Conservation (phyloP, 768 basidiomycete species). For the Arthromyces matolae region DNA sequence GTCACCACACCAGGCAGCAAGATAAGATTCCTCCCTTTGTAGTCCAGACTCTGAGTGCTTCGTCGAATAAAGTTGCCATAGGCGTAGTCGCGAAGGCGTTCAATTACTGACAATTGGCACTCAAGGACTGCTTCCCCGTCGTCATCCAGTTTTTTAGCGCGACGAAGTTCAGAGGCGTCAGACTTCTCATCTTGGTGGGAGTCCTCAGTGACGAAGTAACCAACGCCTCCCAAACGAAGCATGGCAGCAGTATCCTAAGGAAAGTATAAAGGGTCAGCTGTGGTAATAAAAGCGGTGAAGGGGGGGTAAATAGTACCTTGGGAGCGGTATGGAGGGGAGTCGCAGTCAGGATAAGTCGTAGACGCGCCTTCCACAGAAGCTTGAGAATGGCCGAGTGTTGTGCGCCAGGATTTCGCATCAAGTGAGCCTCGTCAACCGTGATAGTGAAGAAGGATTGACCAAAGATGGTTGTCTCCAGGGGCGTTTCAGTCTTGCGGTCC, state of each 20-base stretch:
- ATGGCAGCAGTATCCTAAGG: slow-evolving; percentile 25
- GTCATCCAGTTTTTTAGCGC: slow-evolving; percentile 13
- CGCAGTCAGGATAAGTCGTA: slow-evolving; percentile 18
- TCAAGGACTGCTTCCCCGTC: slow-evolving; percentile 1
- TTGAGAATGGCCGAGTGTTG: slow-evolving; percentile 14
- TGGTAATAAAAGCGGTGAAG: neutral
- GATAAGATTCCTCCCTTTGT: neutral
- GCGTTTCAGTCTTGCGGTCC: neutral
- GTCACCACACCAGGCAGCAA: slow-evolving; percentile 4
- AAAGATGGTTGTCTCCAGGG: slow-evolving; percentile 12
- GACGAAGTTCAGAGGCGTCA: slow-evolving; percentile 4
- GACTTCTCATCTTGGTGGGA: slow-evolving; percentile 21
- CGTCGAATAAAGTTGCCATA: slow-evolving; percentile 8
- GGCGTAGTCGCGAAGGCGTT: slow-evolving; percentile 7
- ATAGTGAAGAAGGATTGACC: slow-evolving; percentile 14
- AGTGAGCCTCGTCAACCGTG: slow-evolving; percentile 23
- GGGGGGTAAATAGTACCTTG: slow-evolving; percentile 17
- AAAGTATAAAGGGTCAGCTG: neutral
- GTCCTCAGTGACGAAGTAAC: slow-evolving; percentile 19
- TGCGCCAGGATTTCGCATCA: slow-evolving; percentile 16
- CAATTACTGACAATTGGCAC: neutral
- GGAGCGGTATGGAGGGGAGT: slow-evolving; percentile 24
- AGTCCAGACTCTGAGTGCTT: slow-evolving; percentile 4
- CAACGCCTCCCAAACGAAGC: slow-evolving; percentile 24
- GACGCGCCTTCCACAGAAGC: slow-evolving; percentile 5